Base-by-base conservation (phyloP, 169 alveolate genomes). In the Plasmodium sp. region DNA sequence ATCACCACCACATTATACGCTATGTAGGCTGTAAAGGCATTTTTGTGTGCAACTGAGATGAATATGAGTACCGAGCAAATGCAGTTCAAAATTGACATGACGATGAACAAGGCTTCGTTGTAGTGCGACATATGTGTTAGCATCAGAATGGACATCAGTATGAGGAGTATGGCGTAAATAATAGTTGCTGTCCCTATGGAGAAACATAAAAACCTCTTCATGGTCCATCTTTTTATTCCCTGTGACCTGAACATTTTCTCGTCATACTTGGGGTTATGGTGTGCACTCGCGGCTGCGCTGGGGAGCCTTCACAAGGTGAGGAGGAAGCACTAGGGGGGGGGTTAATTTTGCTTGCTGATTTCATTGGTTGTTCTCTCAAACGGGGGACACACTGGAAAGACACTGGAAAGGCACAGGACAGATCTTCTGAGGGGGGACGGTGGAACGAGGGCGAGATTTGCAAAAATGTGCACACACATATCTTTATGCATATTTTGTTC, bases 11-110 rank as follows among this genome's bases (percentile, higher is more conserved):
- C 81, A 80, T 88, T 88, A 62, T 88, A 88, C 39, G 94, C 94
- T 79, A 88, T 88, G 36, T 88, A 88, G 7, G 94, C 94, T 41
- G 94, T 88, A 88, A 88, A 88, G 27, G 94, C 94, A 88, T 88
- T 88, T 88, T 88, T 88, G 72, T 88, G 90, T 48, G 81, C 18
- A 48, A 88, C 56, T 39, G 94, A 88, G 14, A 88, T 41, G 73
- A 72, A 88, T 88, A 88, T 88, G 45, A 88, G 51, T 45, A 79
- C 10, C 2, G 94, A 27, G 71, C 94, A 88, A 10, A 88, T 39
- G 31, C 84, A 88, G 48, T 88, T 88, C 62, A 88, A 43, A 16
- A 80, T 80, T 5, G 94, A 34, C 48, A 88, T 88, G 51, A 88
- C 58, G 67, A 88, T 88, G 82, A 88, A 88, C n/a, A 88, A 80